Base-by-base conservation (phyloP, 345 rosid species). In the Citrus cavaleriei region DNA sequence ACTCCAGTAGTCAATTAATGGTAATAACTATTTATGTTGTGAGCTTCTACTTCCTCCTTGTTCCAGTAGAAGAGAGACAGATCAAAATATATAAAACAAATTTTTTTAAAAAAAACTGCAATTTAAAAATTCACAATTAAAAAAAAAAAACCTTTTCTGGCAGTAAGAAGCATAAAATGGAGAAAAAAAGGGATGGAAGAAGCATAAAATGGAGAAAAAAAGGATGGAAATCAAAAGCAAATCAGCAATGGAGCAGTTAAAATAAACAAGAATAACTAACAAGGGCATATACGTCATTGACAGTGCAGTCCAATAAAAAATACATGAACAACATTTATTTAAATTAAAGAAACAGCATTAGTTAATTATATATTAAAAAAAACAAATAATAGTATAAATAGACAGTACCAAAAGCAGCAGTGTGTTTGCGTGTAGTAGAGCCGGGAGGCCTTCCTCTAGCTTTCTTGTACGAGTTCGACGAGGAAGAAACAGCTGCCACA, bases 381-480 rank as follows among this genome's bases (percentile, higher is more conserved):
- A 18, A 51, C 0, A 8, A 19, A 14, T 21, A n/a, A n/a, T 32
- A 46, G 58, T 46, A 70, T 66, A 70, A n/a, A 42, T 30, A 24
- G 68, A 18, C 42, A 49, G 24, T 83, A 83, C 86, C 86, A 19
- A 79, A 51, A 25, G 83, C 77, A 72, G 70, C 28, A 49, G 49
- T 28, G 19, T 70, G 77, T 74, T 81, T 86, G 78, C 75, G 73
- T 4, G 69, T 19, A n/a, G 74, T 37, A 27, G 88, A 86, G 40
- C 88, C 88, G 38, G 83, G 86, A 16, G 88, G 88, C 58, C 88
- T 81, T 35, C 88, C 88, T 70, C 86, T 77, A 19, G 74, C 79
- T 61, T 81, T 86, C 75, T 86, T 86, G 30, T 27, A 34, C 16
- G 82, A 79, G 65, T 75, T 75, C n/a, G 75, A 40, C 13, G 77